Base-by-base conservation (phyloP, 495 filamentous ascomycete species). In the Neurospora sp. region DNA sequence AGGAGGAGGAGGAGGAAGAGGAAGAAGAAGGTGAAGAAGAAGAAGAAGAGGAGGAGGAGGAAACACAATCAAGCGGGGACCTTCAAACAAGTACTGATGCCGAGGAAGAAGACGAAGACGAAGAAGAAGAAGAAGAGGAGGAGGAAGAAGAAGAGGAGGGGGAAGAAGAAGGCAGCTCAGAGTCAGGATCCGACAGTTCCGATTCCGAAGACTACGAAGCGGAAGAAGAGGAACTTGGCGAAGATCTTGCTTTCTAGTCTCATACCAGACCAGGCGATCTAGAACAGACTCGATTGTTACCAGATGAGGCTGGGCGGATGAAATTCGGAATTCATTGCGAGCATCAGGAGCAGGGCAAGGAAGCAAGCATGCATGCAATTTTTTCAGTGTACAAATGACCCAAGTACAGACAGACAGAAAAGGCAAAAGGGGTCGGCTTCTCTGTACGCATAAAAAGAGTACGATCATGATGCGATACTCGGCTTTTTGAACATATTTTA, bases 171-270 rank as follows among this genome's bases (percentile, higher is more conserved):
- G 40, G 40, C 38, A 39, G 37, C n/a, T 76, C 46, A 23, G 72
- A 73, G 12, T 71, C 70, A 2, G 75, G 74, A 42, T 74, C 78
- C 44, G 76, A 77, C 11, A 78, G 75, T 72, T 79, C 79, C 16
- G 81, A 82, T 70, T 84, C 83, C 44, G 84, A 85, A 76, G 78
- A 80, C 60, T 86, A 85, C 66, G 84, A 85, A 70, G 83, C 81
- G 44, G 84, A 84, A 71, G 84, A 86, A 76, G 82, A 81, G 20
- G 82, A 80, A 39, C 62, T 85, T n/a, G 79, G 80, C 18, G 80
- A 80, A 1, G 82, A 81, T 70, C 73, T 84, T 71, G 80, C 80
- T 66, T 74, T 77, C 8, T 79, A 37, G 72, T 38, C 46, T 54
- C 20, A 27, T 27, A 20, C 31, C 70, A 35, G 31, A 73, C 66